phyloP scores from a whole-genome alignment of 495 filamentous ascomycete genomes.

The Margaritispora aquatica region DNA sequence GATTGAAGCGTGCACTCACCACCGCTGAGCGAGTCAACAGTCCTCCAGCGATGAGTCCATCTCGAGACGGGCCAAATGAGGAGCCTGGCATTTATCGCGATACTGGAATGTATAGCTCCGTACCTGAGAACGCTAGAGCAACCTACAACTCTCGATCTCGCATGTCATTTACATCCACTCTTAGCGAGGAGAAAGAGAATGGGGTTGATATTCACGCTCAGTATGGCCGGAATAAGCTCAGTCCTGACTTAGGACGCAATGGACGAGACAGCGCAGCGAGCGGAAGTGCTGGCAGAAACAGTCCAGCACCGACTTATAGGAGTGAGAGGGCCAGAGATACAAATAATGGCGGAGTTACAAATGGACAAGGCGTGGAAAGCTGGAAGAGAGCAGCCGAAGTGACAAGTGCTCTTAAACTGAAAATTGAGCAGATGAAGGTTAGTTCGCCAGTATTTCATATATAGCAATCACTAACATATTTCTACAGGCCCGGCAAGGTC shows the following conservation, averaged over 20 bases:
- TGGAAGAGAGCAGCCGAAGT: conserved; percentile 99
- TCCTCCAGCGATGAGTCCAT: conserved; percentile 35
- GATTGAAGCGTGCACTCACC: conserved; percentile 72
- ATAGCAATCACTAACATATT: neutral
- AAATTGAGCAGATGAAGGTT: conserved; percentile 79
- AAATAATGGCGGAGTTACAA: conserved; percentile 29
- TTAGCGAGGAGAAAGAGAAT: conserved; percentile 82
- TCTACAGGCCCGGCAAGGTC: conserved; percentile 23
- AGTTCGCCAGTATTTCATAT: neutral
- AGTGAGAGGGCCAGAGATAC: conserved; percentile 21
- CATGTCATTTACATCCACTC: conserved; percentile 65
- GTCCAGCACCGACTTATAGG: conserved; percentile 18
- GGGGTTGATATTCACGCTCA: conserved; percentile 36
- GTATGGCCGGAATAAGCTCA: conserved; percentile 42
- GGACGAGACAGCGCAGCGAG: conserved; percentile 28
- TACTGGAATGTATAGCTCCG: conserved; percentile 29
- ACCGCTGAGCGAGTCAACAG: conserved; percentile 43
- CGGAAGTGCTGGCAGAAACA: conserved; percentile 27
- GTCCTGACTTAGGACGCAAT: conserved; percentile 38
- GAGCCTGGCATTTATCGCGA: conserved; percentile 52
- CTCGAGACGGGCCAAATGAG: conserved; percentile 34
- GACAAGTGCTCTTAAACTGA: conserved; percentile 90
- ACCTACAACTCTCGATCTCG: conserved; percentile 33
- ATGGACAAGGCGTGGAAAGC: conserved; percentile 68
- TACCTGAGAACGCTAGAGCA: conserved; percentile 15